Evolutionary conservation across 805 yeast genomes (phyloP), one percentile per base, ranked within the genome.

Genomic region (Suhomyces prunicola): DNA sequence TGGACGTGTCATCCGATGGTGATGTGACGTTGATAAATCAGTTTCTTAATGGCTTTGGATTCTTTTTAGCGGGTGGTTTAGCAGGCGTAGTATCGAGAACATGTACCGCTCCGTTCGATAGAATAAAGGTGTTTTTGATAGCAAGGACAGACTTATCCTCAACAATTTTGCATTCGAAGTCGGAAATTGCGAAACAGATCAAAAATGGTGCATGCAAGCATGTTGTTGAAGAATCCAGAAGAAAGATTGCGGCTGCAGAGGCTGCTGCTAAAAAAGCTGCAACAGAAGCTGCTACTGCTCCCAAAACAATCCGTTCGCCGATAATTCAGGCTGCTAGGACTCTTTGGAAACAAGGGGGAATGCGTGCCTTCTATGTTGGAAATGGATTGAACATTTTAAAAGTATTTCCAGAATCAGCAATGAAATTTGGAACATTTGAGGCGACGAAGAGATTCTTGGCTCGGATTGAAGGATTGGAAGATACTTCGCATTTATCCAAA

Each of bases 21-120:
- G 98, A 93, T 70, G 90, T 92, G 56, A 86, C 96, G 0, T 78
- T 93, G 36, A 85, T 87, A 44, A 85, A 84, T 65, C 96, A 90
- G 57, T 80, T 88, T 50, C 71, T 88, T 48, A 84, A 87, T 64
- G 96, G 97, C 31, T 79, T 90, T 56, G 97, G 97, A 0, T 94
- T 84, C 69, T 94, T 94, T 64, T 71, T 92, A 33, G 96, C 97
- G 1, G 99, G 99, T 40, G 99, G 99, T 0, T 69, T 92, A 19
- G 88, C 97, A 1, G 99, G 99, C 1, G 99, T 93, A 2, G 87
- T 94, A 4, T 90, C 97, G 12, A 84, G 99, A 71, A 91, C 98
- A 0, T 87, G 94, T 61, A 94, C 99, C 0, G 99, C 98, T 0
- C 99, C 99, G 9, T 89, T 94, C 58, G 99, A 94, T 69, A 81